Percentiles rank a stretch among this genome's conserved stretches.
phyloP scores from a whole-genome alignment of 768 basidiomycete genomes.

The Suillus spraguei region DNA sequence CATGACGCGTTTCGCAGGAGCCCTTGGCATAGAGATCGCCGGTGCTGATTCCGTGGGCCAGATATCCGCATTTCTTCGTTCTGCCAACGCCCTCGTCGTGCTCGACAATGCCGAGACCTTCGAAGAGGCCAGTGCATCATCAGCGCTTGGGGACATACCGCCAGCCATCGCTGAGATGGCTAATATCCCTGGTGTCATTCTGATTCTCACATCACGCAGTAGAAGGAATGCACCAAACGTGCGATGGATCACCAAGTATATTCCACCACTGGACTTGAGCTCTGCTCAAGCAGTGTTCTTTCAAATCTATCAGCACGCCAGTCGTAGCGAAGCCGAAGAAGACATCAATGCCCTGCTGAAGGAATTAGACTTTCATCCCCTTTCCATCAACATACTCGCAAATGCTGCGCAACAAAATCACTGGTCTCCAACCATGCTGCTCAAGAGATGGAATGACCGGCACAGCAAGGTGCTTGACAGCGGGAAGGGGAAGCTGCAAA shows the following conservation, averaged over 20 bases:
- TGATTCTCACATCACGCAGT: neutral
- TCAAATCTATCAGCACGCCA: neutral
- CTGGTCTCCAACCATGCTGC: neutral
- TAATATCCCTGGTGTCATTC: neutral
- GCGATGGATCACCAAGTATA: neutral
- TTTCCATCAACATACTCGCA: neutral
- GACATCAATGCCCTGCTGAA: neutral
- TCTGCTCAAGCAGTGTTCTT: neutral
- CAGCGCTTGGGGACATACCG: neutral
- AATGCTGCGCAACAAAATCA: slow-evolving; percentile 1
- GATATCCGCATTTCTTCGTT: slow-evolving; percentile 1
- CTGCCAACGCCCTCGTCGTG: slow-evolving; percentile 2
- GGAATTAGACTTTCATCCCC: neutral
- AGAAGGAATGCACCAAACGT: neutral
- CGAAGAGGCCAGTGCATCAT: neutral
- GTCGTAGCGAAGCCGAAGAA: neutral
- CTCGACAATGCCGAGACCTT: slow-evolving; percentile 7
- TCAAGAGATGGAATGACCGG: neutral
- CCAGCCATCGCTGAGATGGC: neutral
- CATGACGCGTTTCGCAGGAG: slow-evolving; percentile 4
- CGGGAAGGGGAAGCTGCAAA: neutral
- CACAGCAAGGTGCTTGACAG: too few species aligned
- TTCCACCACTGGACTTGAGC: neutral
- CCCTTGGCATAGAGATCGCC: neutral
- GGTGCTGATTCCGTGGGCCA: neutral